These are phyloP conservation scores for Aspergillus sparsus DNA, from an alignment of 495 filamentous ascomycete genomes.

Conservation along the genomic window DNA sequence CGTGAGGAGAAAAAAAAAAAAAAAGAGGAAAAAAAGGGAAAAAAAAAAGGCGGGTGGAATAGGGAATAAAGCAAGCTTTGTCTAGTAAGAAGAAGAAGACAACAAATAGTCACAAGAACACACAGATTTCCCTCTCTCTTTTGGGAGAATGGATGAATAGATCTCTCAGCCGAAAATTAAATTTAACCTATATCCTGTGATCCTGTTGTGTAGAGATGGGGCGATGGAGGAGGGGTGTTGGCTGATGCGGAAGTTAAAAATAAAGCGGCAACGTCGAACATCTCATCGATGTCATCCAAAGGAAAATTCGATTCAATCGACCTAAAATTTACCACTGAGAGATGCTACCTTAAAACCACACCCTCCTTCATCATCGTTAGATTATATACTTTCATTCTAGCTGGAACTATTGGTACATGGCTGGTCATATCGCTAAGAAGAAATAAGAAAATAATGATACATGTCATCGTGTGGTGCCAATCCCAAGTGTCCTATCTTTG, in stretches of 20 bases:
- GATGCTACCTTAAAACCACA: background rate
- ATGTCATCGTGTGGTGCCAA: conserved; percentile 18
- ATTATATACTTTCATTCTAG: conserved; percentile 14
- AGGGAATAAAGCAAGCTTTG: too few relatives aligned
- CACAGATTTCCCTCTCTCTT: too few relatives aligned
- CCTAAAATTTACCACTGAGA: background rate
- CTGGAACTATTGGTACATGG: conserved; percentile 25
- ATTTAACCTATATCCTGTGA: too few relatives aligned
- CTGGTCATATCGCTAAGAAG: conserved; percentile 24
- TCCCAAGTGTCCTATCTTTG: conserved; percentile 7
- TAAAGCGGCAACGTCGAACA: background rate
- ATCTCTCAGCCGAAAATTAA: too few relatives aligned
- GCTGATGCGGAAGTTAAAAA: conserved; percentile 5
- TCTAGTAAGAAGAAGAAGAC: too few relatives aligned
- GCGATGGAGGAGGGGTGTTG: conserved; percentile 7
- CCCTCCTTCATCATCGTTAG: background rate
- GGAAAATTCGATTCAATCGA: conserved; percentile 4
- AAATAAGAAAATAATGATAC: conserved; percentile 14
- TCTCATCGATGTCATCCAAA: conserved; percentile 24
- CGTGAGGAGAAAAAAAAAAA: conserved; percentile 15
- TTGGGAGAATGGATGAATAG: too few relatives aligned
- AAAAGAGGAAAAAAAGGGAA: background rate
- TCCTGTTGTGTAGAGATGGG: background rate
- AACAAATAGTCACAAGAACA: too few relatives aligned
- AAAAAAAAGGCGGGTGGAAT: background rate